phyloP scores from a whole-genome alignment of 148 eudicot genomes.

The Drosera capensis region DNA sequence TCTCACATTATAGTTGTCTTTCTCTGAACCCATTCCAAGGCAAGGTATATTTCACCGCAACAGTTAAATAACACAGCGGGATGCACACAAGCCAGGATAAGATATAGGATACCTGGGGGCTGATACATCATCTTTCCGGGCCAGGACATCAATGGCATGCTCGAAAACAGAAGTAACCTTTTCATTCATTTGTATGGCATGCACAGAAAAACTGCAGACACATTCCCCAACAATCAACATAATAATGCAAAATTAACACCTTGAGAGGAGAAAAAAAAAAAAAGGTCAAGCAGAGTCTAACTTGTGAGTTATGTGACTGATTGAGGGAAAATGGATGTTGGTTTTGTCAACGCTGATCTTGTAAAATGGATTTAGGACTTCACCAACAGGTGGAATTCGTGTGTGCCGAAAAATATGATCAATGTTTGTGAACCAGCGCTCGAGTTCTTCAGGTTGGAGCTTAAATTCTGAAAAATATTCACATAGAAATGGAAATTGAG shows the following conservation, averaged over 20 bases:
- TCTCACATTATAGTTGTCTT: too few relatives aligned
- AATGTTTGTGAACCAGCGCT: conserved; percentile 94
- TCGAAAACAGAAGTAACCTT: conserved; percentile 75
- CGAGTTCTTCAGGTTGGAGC: conserved; percentile 71
- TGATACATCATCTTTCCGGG: conserved; percentile 60
- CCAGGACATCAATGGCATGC: conserved; percentile 68
- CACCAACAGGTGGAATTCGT: conserved; percentile 59
- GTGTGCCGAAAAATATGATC: conserved; percentile 94
- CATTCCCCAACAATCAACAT: conserved; percentile 2
- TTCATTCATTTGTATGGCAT: conserved; percentile 83
- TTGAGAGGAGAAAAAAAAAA: conserved; percentile 3
- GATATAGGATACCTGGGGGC: conserved; percentile 26
- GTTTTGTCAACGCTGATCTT: conserved; percentile 52
- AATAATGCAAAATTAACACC: conserved; percentile 2
- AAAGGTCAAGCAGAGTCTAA: conserved; percentile 18
- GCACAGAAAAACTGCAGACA: conserved; percentile 77
- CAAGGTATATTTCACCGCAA: too few relatives aligned
- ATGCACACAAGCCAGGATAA: conserved; percentile 1
- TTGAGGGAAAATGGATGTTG: conserved; percentile 53
- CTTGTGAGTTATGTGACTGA: conserved; percentile 88
- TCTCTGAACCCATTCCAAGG: too few relatives aligned
- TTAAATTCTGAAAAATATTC: conserved; percentile 45
- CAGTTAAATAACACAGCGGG: not conserved
- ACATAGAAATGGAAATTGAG: not conserved
- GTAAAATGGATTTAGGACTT: conserved; percentile 71